Percentiles rank a stretch among this genome's conserved stretches.
phyloP scores from a whole-genome alignment of 768 basidiomycete species.

The Krasilnikovozyma curviuscula region DNA sequence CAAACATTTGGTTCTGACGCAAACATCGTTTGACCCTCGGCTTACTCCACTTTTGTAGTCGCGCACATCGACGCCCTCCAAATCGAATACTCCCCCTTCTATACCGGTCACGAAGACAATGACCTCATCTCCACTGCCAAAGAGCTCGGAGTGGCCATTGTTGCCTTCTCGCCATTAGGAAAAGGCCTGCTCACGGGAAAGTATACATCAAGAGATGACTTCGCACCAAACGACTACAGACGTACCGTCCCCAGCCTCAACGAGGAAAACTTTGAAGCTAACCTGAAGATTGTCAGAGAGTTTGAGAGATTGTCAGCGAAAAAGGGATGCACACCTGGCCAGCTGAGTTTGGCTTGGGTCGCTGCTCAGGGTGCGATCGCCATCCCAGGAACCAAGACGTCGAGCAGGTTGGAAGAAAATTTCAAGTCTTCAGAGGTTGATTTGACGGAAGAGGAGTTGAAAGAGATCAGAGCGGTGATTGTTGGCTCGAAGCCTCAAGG shows the following conservation, averaged over 20 bases:
- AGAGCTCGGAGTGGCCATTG: slow-evolving; percentile 35
- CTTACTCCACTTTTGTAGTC: slow-evolving; percentile 7
- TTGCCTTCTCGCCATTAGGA: slow-evolving; percentile 37
- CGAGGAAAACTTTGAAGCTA: too few species aligned
- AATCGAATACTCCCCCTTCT: slow-evolving; percentile 25
- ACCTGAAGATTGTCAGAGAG: too few species aligned
- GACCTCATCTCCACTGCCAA: slow-evolving; percentile 31
- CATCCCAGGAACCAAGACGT: slow-evolving; percentile 8
- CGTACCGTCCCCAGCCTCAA: too few species aligned
- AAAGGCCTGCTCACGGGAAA: slow-evolving; percentile 29
- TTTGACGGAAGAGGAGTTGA: slow-evolving; percentile 3
- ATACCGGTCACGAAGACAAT: slow-evolving; percentile 20
- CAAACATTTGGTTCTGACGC: neutral
- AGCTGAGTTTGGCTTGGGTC: slow-evolving; percentile 10
- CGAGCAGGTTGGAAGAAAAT: slow-evolving; percentile 2
- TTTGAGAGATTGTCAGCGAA: neutral
- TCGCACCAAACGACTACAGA: too few species aligned
- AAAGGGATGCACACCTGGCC: neutral
- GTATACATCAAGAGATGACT: too few species aligned
- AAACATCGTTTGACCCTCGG: too few species aligned
- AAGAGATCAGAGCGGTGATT: slow-evolving; percentile 1
- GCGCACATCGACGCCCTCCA: slow-evolving; percentile 22
- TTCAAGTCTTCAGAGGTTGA: neutral
- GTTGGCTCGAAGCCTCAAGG: too few species aligned
- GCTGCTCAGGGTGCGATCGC: slow-evolving; percentile 7